A percentile compares a stretch with the other conserved stretches of the same genome.
Evolutionary conservation across 73 alveolate genomes (phyloP).

Genomic region (Blepharisma japonicum): DNA sequence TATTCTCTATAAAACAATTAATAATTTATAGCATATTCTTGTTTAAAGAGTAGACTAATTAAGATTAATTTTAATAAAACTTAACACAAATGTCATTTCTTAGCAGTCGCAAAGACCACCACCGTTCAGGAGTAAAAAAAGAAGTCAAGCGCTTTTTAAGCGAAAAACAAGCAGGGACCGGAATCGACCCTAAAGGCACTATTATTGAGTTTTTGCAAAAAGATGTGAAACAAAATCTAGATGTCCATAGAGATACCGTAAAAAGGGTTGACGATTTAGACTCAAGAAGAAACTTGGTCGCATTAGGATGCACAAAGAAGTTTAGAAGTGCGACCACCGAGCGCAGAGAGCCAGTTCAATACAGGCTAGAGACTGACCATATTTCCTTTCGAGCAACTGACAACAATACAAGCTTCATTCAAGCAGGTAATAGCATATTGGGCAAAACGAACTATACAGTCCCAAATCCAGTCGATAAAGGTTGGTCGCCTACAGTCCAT

Average conservation of each 20-base stretch:
- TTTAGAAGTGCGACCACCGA: neutral
- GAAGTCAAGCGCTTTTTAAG: conserved; percentile 38
- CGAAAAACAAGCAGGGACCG: conserved; percentile 55
- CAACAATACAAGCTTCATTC: neutral
- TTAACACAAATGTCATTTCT: too few species aligned
- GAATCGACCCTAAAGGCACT: conserved; percentile 75
- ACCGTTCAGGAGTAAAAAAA: conserved; percentile 5
- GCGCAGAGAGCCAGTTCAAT: neutral
- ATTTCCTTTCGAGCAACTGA: neutral
- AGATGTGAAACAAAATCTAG: conserved; percentile 60
- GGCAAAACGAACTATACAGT: neutral
- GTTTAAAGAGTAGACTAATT: too few species aligned
- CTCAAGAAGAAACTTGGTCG: neutral
- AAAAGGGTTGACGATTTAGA: conserved; percentile 26
- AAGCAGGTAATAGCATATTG: neutral
- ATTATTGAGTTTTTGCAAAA: conserved; percentile 63
- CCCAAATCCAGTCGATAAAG: neutral
- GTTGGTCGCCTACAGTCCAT: conserved; percentile 29
- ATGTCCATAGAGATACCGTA: conserved; percentile 42
- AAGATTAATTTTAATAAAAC: too few species aligned
- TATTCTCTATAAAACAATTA: too few species aligned
- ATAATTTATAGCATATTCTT: too few species aligned
- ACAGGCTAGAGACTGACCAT: neutral
- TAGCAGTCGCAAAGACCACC: neutral
- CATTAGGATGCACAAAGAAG: conserved; percentile 38